Base-by-base conservation (phyloP, 345 rosid genomes). In the Reutealis trisperma region DNA sequence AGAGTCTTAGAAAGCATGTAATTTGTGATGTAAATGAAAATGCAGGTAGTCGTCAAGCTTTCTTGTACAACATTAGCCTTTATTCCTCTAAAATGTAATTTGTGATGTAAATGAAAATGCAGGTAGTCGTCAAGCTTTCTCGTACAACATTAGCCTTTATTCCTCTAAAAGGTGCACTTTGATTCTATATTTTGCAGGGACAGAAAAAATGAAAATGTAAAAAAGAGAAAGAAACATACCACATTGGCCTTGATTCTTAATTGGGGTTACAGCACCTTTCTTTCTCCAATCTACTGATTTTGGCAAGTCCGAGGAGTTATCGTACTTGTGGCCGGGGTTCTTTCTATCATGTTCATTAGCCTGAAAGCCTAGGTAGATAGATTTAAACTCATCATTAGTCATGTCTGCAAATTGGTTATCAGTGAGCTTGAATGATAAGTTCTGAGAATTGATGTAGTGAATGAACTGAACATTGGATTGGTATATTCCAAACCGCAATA, bases 321-420 rank as follows among this genome's bases (percentile, higher is more conserved):
- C 12, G 55, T 32, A 0, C 52, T 49, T 51, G 4, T 71, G 71
- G 71, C 60, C 9, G 41, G 47, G 21, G 15, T 22, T 45, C 42
- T n/a, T 82, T 57, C 62, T 27, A 27, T 41, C 22, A 44, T 37
- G 70, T 25, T 21, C 51, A 45, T 0, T 73, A 18, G 47, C 27
- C 67, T 58, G 55, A 63, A 78, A 87, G 25, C 98, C 94, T 58
- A 92, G 76, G 85, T 82, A 85, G 30, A 61, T 75, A 42, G 85
- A 64, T 54, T 68, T 84, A 68, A 93, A 96, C 88, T 96, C 99
- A 0, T 82, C 84, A 60, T 90, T 92, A 21, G 97, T 89, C 87
- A 93, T 44, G 84, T 93, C 98, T 32, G 98, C 96, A 65, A 89
- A 96, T 82, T 86, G 79, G 83, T 96, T 93, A 66, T 93, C 98